These are phyloP conservation scores for Collybia sordida DNA, from an alignment of 768 basidiomycete genomes.

Conservation along the genomic window DNA sequence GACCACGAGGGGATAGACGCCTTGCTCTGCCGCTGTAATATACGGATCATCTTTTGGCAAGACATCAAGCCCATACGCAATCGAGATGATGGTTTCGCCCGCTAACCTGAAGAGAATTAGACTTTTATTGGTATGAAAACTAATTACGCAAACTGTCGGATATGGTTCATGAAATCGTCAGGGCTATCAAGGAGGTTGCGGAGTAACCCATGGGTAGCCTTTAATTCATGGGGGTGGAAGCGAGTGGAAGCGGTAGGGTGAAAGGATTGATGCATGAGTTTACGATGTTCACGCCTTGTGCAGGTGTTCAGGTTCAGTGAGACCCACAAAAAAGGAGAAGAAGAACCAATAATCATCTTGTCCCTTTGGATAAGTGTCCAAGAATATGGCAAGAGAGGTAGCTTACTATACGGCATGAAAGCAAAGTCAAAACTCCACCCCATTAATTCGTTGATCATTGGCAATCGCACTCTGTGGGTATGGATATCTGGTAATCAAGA, in stretches of 20 bases:
- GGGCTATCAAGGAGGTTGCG: conserved; percentile 17
- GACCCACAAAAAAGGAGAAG: no score
- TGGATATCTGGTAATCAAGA: background rate
- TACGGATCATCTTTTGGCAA: conserved; percentile 25
- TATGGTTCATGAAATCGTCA: conserved; percentile 10
- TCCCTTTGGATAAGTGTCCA: background rate
- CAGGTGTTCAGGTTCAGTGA: background rate
- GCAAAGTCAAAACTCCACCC: conserved; percentile 10
- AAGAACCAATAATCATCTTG: conserved; percentile 3
- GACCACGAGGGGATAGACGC: conserved; percentile 23
- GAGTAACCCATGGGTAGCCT: conserved; percentile 20
- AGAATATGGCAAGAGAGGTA: background rate
- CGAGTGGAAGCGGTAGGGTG: conserved; percentile 12
- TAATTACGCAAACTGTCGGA: no score
- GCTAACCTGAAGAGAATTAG: conserved; percentile 15
- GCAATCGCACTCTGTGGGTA: conserved; percentile 4
- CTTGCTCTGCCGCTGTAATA: conserved; percentile 27
- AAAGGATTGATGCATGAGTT: conserved; percentile 21
- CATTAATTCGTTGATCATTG: conserved; percentile 12
- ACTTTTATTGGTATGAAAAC: no score
- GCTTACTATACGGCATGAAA: conserved; percentile 5
- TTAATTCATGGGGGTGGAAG: conserved; percentile 19
- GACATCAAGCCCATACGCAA: background rate
- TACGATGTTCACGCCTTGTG: conserved; percentile 24
- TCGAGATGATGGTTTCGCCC: conserved; percentile 25